Evolutionary conservation across 1,284 basidiomycete genomes (phyloP).

Genomic region (Trametes versicolor): DNA sequence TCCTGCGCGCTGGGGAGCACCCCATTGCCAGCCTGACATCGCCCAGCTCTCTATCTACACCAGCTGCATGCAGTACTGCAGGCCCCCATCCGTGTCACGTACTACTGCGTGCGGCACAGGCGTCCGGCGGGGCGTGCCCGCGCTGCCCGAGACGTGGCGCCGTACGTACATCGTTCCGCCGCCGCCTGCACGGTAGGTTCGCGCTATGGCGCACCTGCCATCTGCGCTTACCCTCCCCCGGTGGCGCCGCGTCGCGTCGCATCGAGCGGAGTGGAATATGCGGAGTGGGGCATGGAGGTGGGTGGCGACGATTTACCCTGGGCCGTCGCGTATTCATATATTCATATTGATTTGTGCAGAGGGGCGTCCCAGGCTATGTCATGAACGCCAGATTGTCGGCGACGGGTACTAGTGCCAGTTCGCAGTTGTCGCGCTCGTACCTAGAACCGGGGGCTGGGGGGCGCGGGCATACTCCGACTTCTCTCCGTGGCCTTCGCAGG

Average conservation of each 20-base stretch:
- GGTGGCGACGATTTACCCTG: not conserved
- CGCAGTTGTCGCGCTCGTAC: slow-evolving; percentile 1
- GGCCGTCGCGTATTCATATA: not conserved
- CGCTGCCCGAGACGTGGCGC: slow-evolving; percentile 11
- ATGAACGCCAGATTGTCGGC: not conserved
- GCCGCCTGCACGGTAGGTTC: not conserved
- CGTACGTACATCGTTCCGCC: slow-evolving; percentile 18
- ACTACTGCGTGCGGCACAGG: not conserved
- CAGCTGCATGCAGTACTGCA: not conserved
- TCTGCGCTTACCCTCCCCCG: slow-evolving; percentile 1
- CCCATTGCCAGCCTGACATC: no score
- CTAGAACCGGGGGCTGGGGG: not conserved
- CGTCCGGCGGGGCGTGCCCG: slow-evolving; percentile 4
- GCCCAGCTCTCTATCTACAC: not conserved
- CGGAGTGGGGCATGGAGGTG: slow-evolving; percentile 4
- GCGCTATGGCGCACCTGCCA: not conserved
- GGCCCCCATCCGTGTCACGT: not conserved
- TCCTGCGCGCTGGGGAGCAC: not conserved
- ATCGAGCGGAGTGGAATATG: slow-evolving; percentile 19
- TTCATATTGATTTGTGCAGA: not conserved
- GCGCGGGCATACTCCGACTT: not conserved
- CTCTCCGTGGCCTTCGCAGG: slow-evolving; percentile 5
- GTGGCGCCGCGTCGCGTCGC: not conserved
- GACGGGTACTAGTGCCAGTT: not conserved
- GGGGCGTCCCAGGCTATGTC: not conserved